Percentiles rank a stretch among this genome's conserved stretches.
Conservation (phyloP, 1,284 basidiomycete species). For the Moesziomyces sp. region DNA sequence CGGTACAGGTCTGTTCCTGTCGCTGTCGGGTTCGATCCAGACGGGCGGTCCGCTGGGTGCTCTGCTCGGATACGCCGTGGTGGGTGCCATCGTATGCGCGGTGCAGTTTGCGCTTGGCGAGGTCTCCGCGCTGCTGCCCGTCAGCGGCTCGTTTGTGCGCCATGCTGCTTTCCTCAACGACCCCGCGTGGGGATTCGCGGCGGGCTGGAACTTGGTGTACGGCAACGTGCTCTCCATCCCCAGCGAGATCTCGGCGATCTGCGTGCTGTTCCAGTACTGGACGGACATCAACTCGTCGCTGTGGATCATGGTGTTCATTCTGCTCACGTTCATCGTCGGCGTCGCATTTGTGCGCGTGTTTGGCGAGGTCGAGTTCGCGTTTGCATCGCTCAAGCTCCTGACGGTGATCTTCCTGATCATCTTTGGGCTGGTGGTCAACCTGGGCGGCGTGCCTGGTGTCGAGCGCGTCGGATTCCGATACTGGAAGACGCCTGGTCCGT, state of each 20-base stretch:
- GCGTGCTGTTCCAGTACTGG: conserved; percentile 51
- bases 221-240: conserved; percentile 73
- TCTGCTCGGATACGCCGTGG: conserved; percentile 49
- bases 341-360: conserved; percentile 74
- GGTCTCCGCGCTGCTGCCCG: conserved; percentile 71
- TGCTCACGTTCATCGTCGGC: conserved; percentile 61
- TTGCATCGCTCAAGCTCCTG: conserved; percentile 38
- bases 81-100: conserved; percentile 51
- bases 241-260: conserved; percentile 74
- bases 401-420: conserved; percentile 53
- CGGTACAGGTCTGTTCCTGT: conserved; percentile 56
- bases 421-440: conserved; percentile 45
- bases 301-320: conserved; percentile 71
- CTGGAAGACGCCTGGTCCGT: conserved; percentile 69
- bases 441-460: conserved; percentile 49
- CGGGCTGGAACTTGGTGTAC: conserved; percentile 75
- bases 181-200: conserved; percentile 75
- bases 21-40: conserved; percentile 47
- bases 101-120: conserved; percentile 54
- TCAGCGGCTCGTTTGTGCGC: conserved; percentile 79
- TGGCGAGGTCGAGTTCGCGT: conserved; percentile 73
- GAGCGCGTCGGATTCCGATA: conserved; percentile 55
- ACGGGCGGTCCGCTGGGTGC: conserved; percentile 54
- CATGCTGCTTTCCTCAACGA: conserved; percentile 83
- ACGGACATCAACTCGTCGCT: conserved; percentile 49